Evolutionary conservation across 2,329 filamentous ascomycete species (phyloP).

Genomic region (Colletotrichum zoysiae): DNA sequence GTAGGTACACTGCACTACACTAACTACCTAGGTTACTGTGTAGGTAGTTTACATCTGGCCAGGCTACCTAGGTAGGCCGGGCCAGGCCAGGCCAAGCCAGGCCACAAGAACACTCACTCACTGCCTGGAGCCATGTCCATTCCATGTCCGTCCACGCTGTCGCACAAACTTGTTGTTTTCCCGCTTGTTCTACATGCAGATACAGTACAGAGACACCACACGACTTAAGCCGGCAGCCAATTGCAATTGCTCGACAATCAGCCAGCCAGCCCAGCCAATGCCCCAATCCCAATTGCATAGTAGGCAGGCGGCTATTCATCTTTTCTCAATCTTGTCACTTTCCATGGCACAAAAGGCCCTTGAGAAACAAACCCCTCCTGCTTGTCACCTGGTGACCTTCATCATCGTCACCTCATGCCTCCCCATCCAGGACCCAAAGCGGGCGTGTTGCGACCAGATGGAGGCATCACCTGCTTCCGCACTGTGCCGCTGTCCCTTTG

Average conservation of each 20-base stretch:
- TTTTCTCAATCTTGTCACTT: background rate
- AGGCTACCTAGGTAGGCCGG: background rate
- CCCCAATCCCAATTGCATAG: background rate
- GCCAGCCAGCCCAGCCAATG: background rate
- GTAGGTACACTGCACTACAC: too few relatives aligned
- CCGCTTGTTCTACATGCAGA: background rate
- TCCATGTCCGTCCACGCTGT: background rate
- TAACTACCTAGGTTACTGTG: too few relatives aligned
- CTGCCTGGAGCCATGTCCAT: background rate
- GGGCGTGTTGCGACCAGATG: constrained; percentile 17
- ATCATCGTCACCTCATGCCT: constrained; percentile 40
- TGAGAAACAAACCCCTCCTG: constrained; percentile 19
- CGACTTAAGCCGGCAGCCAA: background rate
- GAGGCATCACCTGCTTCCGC: constrained; percentile 12
- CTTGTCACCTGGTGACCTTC: constrained; percentile 8
- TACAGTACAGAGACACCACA: too few relatives aligned
- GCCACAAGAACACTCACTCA: background rate
- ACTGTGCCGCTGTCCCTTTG: constrained; percentile 20
- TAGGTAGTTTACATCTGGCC: too few relatives aligned
- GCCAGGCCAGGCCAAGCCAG: background rate
- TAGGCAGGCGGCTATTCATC: background rate
- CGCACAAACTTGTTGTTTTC: background rate
- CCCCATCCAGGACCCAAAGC: constrained; percentile 15
- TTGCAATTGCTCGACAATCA: background rate
- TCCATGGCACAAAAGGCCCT: constrained; percentile 1